phyloP scores from a whole-genome alignment of 306 rosid species.

The Calophaca sinica region DNA sequence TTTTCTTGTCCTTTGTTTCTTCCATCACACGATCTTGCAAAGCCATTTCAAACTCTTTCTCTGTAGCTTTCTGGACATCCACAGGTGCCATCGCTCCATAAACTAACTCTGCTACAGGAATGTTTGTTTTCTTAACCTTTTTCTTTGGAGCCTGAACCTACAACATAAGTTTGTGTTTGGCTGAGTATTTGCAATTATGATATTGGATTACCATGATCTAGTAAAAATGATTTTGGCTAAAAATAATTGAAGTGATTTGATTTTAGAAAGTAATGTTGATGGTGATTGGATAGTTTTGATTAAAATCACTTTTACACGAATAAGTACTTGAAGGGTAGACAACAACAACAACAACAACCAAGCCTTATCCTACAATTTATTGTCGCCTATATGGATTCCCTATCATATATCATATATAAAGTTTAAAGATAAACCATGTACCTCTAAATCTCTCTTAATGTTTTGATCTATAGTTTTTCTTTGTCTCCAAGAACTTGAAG shows the following conservation, averaged over 20 bases:
- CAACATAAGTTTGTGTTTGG: not conserved
- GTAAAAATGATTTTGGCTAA: not conserved
- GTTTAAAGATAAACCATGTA: not conserved
- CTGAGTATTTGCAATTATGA: not conserved
- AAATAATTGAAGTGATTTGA: too few species aligned
- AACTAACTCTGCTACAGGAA: conserved; percentile 71
- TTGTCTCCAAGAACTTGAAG: not conserved
- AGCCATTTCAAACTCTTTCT: conserved; percentile 97
- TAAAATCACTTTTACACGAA: not conserved
- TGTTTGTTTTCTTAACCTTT: conserved; percentile 81
- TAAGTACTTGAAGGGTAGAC: not conserved
- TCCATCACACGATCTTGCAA: conserved; percentile 97
- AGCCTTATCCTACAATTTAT: not conserved
- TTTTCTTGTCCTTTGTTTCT: conserved; percentile 95
- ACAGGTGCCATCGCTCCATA: conserved; percentile 71
- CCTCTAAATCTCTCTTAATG: not conserved
- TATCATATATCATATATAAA: not conserved
- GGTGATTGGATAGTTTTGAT: too few species aligned
- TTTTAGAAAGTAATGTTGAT: too few species aligned
- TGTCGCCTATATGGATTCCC: not conserved
- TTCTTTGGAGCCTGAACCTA: conserved; percentile 80
- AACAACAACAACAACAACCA: not conserved
- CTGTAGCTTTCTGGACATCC: conserved; percentile 85
- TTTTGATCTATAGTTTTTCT: not conserved
- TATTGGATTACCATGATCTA: too few species aligned